phyloP scores from a whole-genome alignment of 495 filamentous ascomycete genomes.

The Tuber microsphaerosporum region DNA sequence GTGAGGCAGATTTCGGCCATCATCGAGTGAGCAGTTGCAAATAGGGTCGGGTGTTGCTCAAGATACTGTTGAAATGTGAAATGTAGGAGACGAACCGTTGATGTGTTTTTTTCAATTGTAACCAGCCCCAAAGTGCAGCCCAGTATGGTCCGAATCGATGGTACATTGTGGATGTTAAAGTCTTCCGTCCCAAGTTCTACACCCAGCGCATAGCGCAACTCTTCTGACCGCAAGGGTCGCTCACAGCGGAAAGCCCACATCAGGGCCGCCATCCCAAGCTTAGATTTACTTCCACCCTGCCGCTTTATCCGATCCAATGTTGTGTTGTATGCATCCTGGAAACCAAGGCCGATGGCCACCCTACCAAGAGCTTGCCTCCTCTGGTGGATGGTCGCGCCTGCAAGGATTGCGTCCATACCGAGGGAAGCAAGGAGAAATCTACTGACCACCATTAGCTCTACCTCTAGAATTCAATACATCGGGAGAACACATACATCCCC shows the following conservation, averaged over 20 bases:
- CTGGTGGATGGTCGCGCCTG: neutral
- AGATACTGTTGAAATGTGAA: neutral
- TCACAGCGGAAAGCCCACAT: neutral
- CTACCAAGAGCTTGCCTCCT: neutral
- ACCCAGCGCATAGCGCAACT: neutral
- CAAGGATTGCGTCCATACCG: neutral
- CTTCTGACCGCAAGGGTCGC: neutral
- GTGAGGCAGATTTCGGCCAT: neutral
- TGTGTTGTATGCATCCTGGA: neutral
- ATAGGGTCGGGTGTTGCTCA: neutral
- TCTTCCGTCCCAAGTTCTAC: neutral
- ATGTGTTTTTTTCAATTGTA: neutral
- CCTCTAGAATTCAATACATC: neutral
- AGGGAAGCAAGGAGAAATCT: neutral
- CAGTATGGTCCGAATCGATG: neutral
- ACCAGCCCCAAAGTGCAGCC: neutral
- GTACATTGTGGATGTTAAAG: neutral
- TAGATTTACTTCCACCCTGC: neutral
- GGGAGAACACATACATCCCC: neutral
- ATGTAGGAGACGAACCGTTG: neutral
- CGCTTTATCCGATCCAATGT: neutral
- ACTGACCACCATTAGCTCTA: neutral
- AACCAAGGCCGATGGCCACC: neutral
- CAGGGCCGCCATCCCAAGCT: neutral
- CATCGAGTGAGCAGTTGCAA: neutral